phyloP scores from a whole-genome alignment of 1,284 basidiomycete species.

The Ceratorhiza oryzae-sativae region DNA sequence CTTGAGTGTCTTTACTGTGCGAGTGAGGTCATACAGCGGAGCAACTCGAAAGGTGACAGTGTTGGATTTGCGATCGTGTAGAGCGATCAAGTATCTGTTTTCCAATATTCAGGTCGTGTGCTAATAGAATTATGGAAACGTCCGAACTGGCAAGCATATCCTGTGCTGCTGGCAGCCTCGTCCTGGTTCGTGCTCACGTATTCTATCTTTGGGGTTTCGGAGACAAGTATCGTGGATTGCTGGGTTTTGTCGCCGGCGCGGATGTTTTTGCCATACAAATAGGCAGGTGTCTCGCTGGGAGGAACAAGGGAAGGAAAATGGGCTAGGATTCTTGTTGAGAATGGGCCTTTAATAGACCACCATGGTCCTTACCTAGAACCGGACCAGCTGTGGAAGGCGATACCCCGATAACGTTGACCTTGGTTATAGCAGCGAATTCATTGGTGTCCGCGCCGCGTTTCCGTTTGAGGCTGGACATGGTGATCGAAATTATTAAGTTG shows the following conservation, averaged over 20 bases:
- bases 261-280: slow-evolving; percentile 63
- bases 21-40: slow-evolving; percentile 76
- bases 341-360: slow-evolving; percentile 44
- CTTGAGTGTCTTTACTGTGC: slow-evolving; percentile 83
- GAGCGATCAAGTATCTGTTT: slow-evolving; percentile 67
- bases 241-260: slow-evolving; percentile 50
- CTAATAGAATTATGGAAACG: slow-evolving; percentile 37
- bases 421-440: slow-evolving; percentile 1
- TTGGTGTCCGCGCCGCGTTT: slow-evolving; percentile 33
- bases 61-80: slow-evolving; percentile 75
- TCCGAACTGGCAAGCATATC: slow-evolving; percentile 56
- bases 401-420: slow-evolving; percentile 56
- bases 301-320: slow-evolving; percentile 77
- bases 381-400: slow-evolving; percentile 65
- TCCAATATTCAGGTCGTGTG: background rate
- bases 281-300: slow-evolving; percentile 67
- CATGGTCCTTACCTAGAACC: slow-evolving; percentile 66
- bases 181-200: slow-evolving; percentile 61
- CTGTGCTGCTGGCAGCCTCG: slow-evolving; percentile 57
- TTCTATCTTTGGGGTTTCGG: slow-evolving; percentile 72
- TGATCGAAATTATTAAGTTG: slow-evolving; percentile 23
- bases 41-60: slow-evolving; percentile 71
- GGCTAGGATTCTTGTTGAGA: slow-evolving; percentile 57
- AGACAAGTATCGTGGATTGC: slow-evolving; percentile 65
- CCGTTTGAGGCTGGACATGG: slow-evolving; percentile 33